Conservation (phyloP, 2,329 filamentous ascomycete genomes). For the Pseudogymnoascus sp. region DNA sequence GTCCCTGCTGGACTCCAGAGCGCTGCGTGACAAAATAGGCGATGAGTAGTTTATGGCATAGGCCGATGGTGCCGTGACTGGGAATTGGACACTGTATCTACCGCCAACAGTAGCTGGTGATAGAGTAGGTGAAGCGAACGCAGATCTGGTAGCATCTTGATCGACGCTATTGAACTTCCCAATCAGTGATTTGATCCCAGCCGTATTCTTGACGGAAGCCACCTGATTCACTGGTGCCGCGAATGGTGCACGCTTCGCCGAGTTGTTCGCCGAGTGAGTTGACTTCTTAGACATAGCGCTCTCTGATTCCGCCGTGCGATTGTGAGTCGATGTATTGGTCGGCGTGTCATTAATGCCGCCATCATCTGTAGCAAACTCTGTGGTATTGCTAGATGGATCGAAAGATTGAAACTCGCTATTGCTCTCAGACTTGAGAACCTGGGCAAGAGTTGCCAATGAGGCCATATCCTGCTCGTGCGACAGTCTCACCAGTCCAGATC, state of each 20-base stretch:
- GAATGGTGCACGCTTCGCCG: no score
- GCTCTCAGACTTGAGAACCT: conserved; percentile 13
- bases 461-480: conserved; percentile 21
- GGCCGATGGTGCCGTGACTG: not conserved
- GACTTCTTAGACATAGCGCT: not conserved
- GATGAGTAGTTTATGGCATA: not conserved
- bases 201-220: no score
- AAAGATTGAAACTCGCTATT: not conserved
- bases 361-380: not conserved
- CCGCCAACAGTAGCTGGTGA: not conserved
- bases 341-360: not conserved
- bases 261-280: no score
- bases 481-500: conserved; percentile 8
- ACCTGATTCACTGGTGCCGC: no score
- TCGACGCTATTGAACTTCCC: no score
- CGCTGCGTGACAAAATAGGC: not conserved
- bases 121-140: conserved; percentile 10
- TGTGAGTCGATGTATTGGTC: not conserved
- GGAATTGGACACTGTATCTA: not conserved
- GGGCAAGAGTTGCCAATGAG: conserved; percentile 20
- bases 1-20: not conserved
- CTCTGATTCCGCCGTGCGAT: not conserved
- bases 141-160: no score
- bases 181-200: no score
- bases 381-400: not conserved